These are phyloP conservation scores for Posidonia australis DNA, from an alignment of 106 monocot genomes.

Conservation along the genomic window DNA sequence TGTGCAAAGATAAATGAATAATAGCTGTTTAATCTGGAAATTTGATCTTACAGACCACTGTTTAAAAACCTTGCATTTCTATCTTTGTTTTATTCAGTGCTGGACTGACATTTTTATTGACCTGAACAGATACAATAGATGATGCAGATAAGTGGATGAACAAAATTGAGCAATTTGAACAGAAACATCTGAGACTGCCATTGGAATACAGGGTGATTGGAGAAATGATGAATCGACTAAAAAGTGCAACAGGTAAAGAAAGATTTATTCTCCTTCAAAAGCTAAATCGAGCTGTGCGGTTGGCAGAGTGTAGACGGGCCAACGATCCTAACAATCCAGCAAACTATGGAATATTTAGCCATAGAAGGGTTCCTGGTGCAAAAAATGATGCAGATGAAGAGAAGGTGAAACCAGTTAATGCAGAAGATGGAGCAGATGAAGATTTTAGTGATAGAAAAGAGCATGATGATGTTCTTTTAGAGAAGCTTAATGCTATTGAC, in stretches of 20 bases:
- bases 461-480: slow-evolving; percentile 53
- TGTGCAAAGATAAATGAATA: no score
- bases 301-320: slow-evolving; percentile 80
- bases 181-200: slow-evolving; percentile 67
- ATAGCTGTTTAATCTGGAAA: no score
- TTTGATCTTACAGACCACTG: no score
- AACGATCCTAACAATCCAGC: slow-evolving; percentile 89
- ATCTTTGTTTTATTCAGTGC: not conserved
- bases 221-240: slow-evolving; percentile 90
- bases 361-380: slow-evolving; percentile 50
- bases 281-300: slow-evolving; percentile 73
- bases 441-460: slow-evolving; percentile 65
- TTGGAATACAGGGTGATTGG: slow-evolving; percentile 97
- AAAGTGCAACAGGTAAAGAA: slow-evolving; percentile 78
- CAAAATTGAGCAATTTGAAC: slow-evolving; percentile 77
- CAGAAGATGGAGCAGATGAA: slow-evolving; percentile 37
- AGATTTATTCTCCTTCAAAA: slow-evolving; percentile 91
- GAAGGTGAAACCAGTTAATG: slow-evolving; percentile 46
- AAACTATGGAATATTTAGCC: slow-evolving; percentile 84
- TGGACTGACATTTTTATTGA: not conserved
- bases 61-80: not conserved
- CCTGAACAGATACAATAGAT: slow-evolving; percentile 64
- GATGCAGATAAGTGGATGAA: slow-evolving; percentile 91
- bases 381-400: slow-evolving; percentile 54
- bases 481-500: slow-evolving; percentile 76